Evolutionary conservation across 2,329 filamentous ascomycete genomes (phyloP).

Genomic region (Neopestalotiopsis rosae): DNA sequence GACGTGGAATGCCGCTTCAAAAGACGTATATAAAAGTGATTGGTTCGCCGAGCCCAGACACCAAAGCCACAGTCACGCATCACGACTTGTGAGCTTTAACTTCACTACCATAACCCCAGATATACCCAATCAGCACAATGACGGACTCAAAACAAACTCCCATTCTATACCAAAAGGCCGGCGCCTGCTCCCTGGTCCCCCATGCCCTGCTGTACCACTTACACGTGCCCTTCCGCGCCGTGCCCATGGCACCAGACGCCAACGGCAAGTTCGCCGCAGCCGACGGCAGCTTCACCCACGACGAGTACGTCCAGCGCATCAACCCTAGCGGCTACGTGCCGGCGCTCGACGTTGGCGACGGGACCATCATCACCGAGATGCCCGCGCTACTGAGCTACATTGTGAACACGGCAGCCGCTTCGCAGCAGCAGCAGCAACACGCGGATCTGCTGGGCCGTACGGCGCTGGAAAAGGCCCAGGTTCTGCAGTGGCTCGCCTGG

Average conservation of each 20-base stretch:
- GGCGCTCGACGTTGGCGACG: conserved; percentile 31
- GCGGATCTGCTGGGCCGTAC: conserved; percentile 29
- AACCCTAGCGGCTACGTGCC: conserved; percentile 39
- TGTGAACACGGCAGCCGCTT: conserved; percentile 27
- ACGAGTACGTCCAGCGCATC: conserved; percentile 33
- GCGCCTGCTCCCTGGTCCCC: conserved; percentile 36
- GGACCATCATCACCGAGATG: conserved; percentile 38
- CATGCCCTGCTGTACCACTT: conserved; percentile 38
- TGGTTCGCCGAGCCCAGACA: neutral
- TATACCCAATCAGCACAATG: neutral
- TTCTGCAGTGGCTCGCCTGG: conserved; percentile 39
- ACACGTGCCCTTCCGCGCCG: conserved; percentile 29
- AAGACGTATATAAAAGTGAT: neutral
- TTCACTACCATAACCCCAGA: neutral
- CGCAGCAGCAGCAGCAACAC: neutral
- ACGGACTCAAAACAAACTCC: conserved; percentile 13
- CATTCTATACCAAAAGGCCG: conserved; percentile 36
- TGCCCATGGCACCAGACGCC: conserved; percentile 26
- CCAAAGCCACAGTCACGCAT: neutral
- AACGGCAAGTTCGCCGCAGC: conserved; percentile 28
- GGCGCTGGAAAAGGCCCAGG: conserved; percentile 28
- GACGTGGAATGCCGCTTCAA: too few relatives aligned
- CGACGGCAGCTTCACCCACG: conserved; percentile 37
- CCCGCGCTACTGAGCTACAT: conserved; percentile 40
- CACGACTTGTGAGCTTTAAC: neutral